Base-by-base conservation (phyloP, 2,329 filamentous ascomycete species). In the Eutypa lata region DNA sequence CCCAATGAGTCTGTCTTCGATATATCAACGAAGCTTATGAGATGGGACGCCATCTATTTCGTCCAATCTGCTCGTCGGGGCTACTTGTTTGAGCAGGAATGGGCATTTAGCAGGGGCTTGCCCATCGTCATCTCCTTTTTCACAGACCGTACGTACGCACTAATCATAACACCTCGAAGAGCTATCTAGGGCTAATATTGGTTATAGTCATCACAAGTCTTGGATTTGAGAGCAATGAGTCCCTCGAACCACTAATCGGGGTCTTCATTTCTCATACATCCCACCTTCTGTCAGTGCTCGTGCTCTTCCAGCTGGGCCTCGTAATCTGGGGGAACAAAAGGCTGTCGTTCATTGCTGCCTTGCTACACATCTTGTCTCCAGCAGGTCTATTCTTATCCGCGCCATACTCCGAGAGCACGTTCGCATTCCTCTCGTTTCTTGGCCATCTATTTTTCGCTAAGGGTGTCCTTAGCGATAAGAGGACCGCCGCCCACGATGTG, bases 311-410 rank as follows among this genome's bases (percentile, higher is more conserved):
- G 52, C 81, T 96, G 21, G 83, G 86, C 2, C 66, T 76, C 51
- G 69, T 79, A 7, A 62, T 92, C 10, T 82, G 82, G 51, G 70
- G 70, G 16, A 65, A 76, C 54, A 63, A 62, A n/a, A 75, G 68
- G n/a, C 69, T 88, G 40, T 81, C 90, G 2, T 85, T 93, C 56
- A 67, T 88, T 21, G 80, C 90, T 8, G 84, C 90, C 3, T 73
- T 81, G 16, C 75, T 97, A 47, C 91, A 97, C 68, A 80, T 96
- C 51, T 66, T 97, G 47, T 94, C 90, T 0, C 93, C 94, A 0
- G 94, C 89, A 0, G 93, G 93, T 1, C 72, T 97, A 2, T 97
- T 99, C 67, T 81, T 99, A 18, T 92, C 88, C 0, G 88, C 92
- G 0, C 91, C 93, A 0, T 96, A 94, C 69, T 81, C 84, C 10